phyloP scores from a whole-genome alignment of 805 yeast species.

The Candida xiaguanensis region DNA sequence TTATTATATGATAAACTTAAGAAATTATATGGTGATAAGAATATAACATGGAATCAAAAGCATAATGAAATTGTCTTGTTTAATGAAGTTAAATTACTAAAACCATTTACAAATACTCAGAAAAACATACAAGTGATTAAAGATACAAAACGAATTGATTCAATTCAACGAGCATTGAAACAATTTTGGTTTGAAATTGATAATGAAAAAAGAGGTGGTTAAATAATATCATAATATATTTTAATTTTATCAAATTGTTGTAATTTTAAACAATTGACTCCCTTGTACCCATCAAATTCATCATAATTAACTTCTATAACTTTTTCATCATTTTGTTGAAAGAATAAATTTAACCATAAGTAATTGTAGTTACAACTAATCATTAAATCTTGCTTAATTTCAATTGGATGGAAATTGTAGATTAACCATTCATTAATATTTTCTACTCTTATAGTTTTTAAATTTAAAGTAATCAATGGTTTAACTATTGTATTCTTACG shows the following conservation, averaged over 20 bases:
- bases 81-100: slow-evolving; percentile 34
- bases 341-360: slow-evolving; percentile 33
- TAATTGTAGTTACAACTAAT: slow-evolving; percentile 7
- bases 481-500: neutral
- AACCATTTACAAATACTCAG: slow-evolving; percentile 33
- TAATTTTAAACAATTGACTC: slow-evolving; percentile 52
- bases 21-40: slow-evolving; percentile 18
- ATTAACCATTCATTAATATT: neutral
- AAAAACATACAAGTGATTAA: slow-evolving; percentile 19
- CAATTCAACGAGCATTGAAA: slow-evolving; percentile 20
- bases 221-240: slow-evolving; percentile 28
- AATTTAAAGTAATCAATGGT: neutral
- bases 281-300: slow-evolving; percentile 65
- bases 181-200: slow-evolving; percentile 27
- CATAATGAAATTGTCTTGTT: slow-evolving; percentile 32
- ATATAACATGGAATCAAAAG: slow-evolving; percentile 26
- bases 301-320: slow-evolving; percentile 19
- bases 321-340: slow-evolving; percentile 28
- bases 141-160: slow-evolving; percentile 17
- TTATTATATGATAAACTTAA: slow-evolving; percentile 18
- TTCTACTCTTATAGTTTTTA: neutral
- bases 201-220: slow-evolving; percentile 26
- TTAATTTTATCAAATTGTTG: slow-evolving; percentile 50
- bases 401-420: neutral
- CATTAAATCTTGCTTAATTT: slow-evolving; percentile 2